Evolutionary conservation across 148 eudicot genomes (phyloP).

Genomic region (Euryodendron excelsum): DNA sequence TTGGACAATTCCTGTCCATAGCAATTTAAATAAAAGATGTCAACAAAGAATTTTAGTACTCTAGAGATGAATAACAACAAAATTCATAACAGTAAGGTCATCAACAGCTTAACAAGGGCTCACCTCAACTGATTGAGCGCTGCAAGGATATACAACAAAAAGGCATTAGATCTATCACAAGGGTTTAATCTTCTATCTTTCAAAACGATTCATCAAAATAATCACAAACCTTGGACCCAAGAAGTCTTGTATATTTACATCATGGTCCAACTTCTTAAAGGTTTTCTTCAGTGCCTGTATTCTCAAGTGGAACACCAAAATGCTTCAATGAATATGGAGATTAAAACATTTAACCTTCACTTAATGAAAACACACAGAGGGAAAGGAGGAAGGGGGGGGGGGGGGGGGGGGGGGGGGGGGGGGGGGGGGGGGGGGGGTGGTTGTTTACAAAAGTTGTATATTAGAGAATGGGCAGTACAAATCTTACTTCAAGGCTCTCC

Average conservation of each 20-base stretch:
- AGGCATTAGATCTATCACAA: background rate
- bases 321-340: background rate
- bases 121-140: slow-evolving; percentile 54
- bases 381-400: background rate
- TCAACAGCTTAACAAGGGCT: slow-evolving; percentile 19
- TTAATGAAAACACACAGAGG: background rate
- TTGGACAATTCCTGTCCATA: slow-evolving; percentile 39
- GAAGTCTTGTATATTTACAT: slow-evolving; percentile 55
- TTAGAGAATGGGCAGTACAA: slow-evolving; percentile 1
- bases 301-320: slow-evolving; percentile 24
- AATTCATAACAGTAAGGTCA: background rate
- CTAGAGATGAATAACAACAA: slow-evolving; percentile 24
- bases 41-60: slow-evolving; percentile 16
- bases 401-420: too few relatives aligned
- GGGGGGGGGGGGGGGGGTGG: too few relatives aligned
- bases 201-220: slow-evolving; percentile 3
- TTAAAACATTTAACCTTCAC: background rate
- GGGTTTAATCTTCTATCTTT: background rate
- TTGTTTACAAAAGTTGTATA: background rate
- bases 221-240: slow-evolving; percentile 40
- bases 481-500: slow-evolving; percentile 95
- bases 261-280: slow-evolving; percentile 55
- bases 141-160: slow-evolving; percentile 21
- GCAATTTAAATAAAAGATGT: slow-evolving; percentile 20
- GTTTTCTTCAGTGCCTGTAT: slow-evolving; percentile 65